A percentile compares a stretch with the other conserved stretches of the same genome.
Evolutionary conservation across 1,284 basidiomycete genomes (phyloP).

Genomic region (Lentinula novae-zelandiae): DNA sequence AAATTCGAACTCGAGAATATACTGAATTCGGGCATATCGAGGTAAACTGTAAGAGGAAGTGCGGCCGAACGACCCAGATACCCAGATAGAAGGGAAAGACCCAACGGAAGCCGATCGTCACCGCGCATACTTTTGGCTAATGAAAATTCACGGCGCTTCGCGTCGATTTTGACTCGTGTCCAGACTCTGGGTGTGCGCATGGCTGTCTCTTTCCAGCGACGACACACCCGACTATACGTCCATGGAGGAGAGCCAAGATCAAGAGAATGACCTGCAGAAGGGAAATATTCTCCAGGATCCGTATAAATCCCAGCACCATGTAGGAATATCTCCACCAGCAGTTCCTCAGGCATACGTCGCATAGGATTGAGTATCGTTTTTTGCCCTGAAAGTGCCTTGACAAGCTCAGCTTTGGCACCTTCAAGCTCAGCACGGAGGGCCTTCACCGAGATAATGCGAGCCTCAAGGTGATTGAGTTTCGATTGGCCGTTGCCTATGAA

Average conservation of each 20-base stretch:
- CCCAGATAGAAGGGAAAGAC: background rate
- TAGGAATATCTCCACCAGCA: background rate
- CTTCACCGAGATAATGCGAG: background rate
- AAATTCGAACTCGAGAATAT: background rate
- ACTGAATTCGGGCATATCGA: background rate
- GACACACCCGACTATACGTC: constrained; percentile 40
- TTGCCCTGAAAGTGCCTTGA: background rate
- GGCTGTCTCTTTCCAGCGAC: constrained; percentile 47
- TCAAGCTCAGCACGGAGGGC: background rate
- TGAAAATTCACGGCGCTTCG: background rate
- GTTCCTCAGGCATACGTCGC: background rate
- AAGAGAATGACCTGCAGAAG: background rate
- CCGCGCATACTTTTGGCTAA: too few species aligned
- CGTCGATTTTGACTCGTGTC: constrained; percentile 34
- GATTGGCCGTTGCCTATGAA: background rate
- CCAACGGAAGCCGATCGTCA: background rate
- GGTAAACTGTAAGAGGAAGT: background rate
- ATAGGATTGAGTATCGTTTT: background rate
- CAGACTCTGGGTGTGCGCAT: constrained; percentile 45
- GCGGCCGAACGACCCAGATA: background rate
- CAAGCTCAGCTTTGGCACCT: background rate
- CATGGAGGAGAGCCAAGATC: constrained; percentile 25
- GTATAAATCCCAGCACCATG: background rate
- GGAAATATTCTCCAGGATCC: background rate
- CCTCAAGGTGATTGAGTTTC: background rate